Evolutionary conservation across 1,284 basidiomycete species (phyloP), one percentile per base, ranked within the genome.

Genomic region (Tilletia walkeri): DNA sequence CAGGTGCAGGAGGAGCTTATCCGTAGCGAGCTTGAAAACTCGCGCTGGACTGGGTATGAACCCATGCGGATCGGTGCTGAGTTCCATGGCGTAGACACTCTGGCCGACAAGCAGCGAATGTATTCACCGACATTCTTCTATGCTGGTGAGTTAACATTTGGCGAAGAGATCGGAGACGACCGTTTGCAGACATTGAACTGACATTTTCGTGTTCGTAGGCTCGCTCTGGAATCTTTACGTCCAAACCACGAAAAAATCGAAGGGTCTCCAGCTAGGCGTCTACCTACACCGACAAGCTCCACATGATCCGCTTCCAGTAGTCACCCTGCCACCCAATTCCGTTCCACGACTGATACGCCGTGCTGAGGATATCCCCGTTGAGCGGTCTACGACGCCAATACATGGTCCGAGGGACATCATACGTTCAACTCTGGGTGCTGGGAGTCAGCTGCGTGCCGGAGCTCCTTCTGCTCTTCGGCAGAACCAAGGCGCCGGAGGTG

Each of bases 181-280:
- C 24, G 24, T 30, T 30, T 30, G 24, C 24, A 30, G 24, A 2
- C 24, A 30, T 2, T 30, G 24, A 4, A 56, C 54, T 56, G 5
- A 56, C 54, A 12, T 24, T 56, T 34, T 39, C 39, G 24, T 56
- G 1, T 34, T 56, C 54, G 34, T 36, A 63, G 79, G 89, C 67
- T 92, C 90, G 3, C 86, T 93, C 48, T 92, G 91, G 49, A 93
- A 94, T 75, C 89, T 94, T 4, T 96, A 95, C 80, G 89, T 95
- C 48, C 93, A 95, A 81, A 88, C 93, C 66, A 88, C 91, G 56
- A 87, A 89, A 72, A 90, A 90, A 85, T 91, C 89, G 77, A 87
- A 86, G 70, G 86, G 86, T 47, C 88, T 88, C 1, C 93, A 96
- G 82, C 87, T 96, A 0, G 94, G 94, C 1, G 89, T 96, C 66